Evolutionary conservation across 2,329 filamentous ascomycete species (phyloP).

Genomic region (Colletotrichum coccodes): DNA sequence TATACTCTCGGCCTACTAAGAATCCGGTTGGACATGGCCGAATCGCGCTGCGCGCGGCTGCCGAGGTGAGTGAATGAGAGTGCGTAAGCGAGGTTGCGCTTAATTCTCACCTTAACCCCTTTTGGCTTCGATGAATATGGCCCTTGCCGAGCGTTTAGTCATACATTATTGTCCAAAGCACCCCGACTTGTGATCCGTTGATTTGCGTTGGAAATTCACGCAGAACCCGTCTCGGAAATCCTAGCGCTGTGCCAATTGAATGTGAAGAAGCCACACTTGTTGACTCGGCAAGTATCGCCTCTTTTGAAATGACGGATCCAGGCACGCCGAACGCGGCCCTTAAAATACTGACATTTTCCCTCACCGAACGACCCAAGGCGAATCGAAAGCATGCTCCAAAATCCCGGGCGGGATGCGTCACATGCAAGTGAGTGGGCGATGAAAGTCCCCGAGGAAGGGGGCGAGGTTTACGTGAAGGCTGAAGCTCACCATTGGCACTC

Average conservation of each 20-base stretch:
- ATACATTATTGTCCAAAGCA: no score
- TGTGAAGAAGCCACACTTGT: not conserved
- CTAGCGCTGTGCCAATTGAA: not conserved
- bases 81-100: not conserved
- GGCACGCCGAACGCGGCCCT: not conserved
- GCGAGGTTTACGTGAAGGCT: not conserved
- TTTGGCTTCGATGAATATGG: not conserved
- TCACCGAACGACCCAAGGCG: not conserved
- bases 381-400: conserved; percentile 6
- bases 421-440: conserved; percentile 12
- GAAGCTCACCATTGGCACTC: not conserved
- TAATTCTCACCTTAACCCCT: not conserved
- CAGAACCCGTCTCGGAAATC: not conserved
- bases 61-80: not conserved
- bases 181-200: not conserved
- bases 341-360: not conserved
- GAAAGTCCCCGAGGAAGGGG: not conserved
- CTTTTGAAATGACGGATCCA: no score
- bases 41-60: not conserved
- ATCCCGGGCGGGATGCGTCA: conserved; percentile 11
- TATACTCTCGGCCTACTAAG: not conserved
- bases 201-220: not conserved
- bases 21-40: not conserved
- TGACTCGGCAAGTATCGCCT: not conserved
- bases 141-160: no score